Base-by-base conservation (phyloP, 768 basidiomycete species). In the Xanthoconium purpureum region DNA sequence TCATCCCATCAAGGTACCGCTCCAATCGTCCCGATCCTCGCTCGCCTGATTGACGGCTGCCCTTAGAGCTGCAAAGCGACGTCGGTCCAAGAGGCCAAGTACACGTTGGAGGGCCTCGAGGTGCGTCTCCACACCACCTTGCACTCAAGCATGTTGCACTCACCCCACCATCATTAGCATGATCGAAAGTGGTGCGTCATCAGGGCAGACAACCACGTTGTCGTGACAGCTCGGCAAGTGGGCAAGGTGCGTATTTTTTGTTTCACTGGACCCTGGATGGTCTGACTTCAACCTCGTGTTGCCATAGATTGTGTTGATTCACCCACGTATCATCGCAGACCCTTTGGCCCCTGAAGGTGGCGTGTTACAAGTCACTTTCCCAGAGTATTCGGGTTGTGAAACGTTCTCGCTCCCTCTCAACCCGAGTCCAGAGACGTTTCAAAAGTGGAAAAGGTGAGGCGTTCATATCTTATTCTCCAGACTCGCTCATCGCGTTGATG, bases 111-210 rank as follows among this genome's bases (percentile, higher is more conserved):
- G 59, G 88, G 89, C 29, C 69, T 91, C 4, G 83, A 89, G 78
- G 89, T 87, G 54, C 44, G 74, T 68, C 56, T 39, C 29, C 28
- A 45, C 24, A 1, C 35, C 30, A 24, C 29, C 28, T 8, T 33
- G 32, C 17, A 35, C 46, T 36, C 12, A 35, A 35, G 35, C 48
- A 30, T 39, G 46, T 49, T 24, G 37, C 32, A 24, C 39, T 53
- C 47, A 62, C 32, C 47, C 33, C n/a, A 28, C 20, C 47, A 40
- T 29, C 1, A 24, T n/a, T 58, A 91, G 88, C 77, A 86, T 66
- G 89, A 91, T 63, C 78, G 89, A 59, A 77, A 73, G 68, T 89
- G 88, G 82, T 85, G 82, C 58, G 78, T 91, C 63, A 76, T 89
- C 47, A 85, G 85, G 59, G 78, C 78, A 4, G 71, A 74, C 10